phyloP scores from a whole-genome alignment of 768 basidiomycete species.

The Lactifluus volemus region DNA sequence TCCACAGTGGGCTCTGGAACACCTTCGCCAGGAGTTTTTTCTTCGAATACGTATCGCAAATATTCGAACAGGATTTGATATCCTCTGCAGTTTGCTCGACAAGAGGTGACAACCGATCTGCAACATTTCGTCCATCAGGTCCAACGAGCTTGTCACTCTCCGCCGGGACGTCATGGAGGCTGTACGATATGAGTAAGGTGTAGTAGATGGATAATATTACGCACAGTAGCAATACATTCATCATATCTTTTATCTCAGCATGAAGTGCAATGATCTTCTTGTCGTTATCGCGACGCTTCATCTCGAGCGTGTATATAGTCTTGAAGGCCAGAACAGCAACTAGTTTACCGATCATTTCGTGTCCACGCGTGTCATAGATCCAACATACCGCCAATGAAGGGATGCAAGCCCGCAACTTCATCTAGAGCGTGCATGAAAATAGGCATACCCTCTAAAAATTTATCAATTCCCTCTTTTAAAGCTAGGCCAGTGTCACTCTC shows the following conservation, averaged over 20 bases:
- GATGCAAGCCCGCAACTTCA: conserved; percentile 25
- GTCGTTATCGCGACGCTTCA: conserved; percentile 43
- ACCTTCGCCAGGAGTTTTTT: conserved; percentile 26
- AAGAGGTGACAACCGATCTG: conserved; percentile 28
- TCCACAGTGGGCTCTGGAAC: conserved; percentile 24
- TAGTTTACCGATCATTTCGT: neutral
- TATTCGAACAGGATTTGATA: conserved; percentile 27
- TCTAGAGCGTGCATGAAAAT: conserved; percentile 24
- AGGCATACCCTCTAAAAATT: conserved; percentile 24
- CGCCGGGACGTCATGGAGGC: conserved; percentile 25
- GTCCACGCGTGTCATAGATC: neutral
- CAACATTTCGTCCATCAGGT: conserved; percentile 29
- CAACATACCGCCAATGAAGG: conserved; percentile 23
- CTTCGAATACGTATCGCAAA: conserved; percentile 28
- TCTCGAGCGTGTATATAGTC: conserved; percentile 38
- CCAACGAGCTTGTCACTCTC: conserved; percentile 24
- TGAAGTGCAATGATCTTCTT: conserved; percentile 39
- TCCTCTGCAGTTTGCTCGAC: conserved; percentile 24
- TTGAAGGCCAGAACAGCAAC: conserved; percentile 45
- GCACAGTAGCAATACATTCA: conserved; percentile 23
- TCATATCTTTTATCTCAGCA: conserved; percentile 43
- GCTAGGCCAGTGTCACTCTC: neutral
- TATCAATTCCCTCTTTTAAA: conserved; percentile 19
- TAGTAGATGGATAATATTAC: neutral
- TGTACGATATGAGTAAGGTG: conserved; percentile 15